Evolutionary conservation across 2,329 filamentous ascomycete genomes (phyloP), one percentile per base, ranked within the genome.

Genomic region (Fusarium coicis): DNA sequence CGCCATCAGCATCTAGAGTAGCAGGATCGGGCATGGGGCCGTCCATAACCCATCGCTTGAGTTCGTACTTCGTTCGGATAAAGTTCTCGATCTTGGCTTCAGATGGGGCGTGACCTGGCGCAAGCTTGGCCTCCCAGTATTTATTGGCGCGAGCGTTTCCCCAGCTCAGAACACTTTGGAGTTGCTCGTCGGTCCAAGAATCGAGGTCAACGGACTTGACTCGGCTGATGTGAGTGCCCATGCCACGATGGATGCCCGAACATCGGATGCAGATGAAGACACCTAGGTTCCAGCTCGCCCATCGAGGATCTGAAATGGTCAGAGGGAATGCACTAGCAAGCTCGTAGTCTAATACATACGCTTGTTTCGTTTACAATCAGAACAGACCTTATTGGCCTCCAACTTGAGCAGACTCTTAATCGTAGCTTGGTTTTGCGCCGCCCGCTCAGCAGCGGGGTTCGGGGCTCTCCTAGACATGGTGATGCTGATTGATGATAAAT

Each of bases 1-100:
- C 96, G 60, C 91, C 95, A 21, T 94, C 93, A 19, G 86, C 90
- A 80, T 97, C 94, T 57, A 99, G 84, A 4, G 93, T 93, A 7
- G 93, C 88, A n/a, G 97, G 96, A 80, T 98, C 95, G 10, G 97
- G 97, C 80, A 97, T 96, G 10, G 91, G 91, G 4, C 96, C 96
- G 69, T 99, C 96, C 95, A 98, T 98, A n/a, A 95, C 93, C 96
- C 96, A 99, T 85, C 97, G 89, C 89, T 97, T 98, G 60, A 96
- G 93, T 82, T 99, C 96, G 83, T 99, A 99, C 84, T 99, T 99
- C 63, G 97, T 99, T 75, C 96, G 92, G 78, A 99, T 98, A 80
- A 99, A 99, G 87, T 98, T 99, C 88, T 99, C 96, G 77, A 99
- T 98, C 88, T 99, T 99, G 75, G 93, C 90, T 85, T 99, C 97